Evolutionary conservation across 2,329 filamentous ascomycete genomes (phyloP).

Genomic region (Hymenoscyphus albidus): DNA sequence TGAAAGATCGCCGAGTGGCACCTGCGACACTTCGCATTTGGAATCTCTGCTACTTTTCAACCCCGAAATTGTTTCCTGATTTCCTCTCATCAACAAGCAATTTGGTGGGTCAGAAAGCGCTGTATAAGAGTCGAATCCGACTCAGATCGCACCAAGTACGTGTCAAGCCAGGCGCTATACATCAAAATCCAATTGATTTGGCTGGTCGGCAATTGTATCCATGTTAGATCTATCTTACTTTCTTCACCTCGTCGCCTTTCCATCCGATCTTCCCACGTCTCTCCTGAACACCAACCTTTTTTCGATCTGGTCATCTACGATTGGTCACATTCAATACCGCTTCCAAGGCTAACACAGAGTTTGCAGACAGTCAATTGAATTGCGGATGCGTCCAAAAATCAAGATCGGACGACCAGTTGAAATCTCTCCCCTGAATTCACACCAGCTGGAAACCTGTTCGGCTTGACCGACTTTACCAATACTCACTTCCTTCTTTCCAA

Average conservation of each 20-base stretch:
- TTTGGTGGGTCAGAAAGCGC: background rate
- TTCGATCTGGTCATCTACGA: background rate
- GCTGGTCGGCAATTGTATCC: constrained; percentile 4
- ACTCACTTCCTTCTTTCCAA: too few relatives aligned
- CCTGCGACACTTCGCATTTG: background rate
- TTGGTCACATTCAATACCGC: background rate
- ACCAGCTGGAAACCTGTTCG: background rate
- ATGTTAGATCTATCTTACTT: background rate
- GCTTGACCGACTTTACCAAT: background rate
- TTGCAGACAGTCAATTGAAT: background rate
- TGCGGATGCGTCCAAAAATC: background rate
- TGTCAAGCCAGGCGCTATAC: background rate
- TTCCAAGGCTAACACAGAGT: constrained; percentile 3
- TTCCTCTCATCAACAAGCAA: background rate
- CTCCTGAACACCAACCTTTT: background rate
- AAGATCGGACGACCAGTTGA: background rate
- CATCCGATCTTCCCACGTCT: background rate
- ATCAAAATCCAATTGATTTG: background rate
- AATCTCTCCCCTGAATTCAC: background rate
- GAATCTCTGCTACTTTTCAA: background rate
- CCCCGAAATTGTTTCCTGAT: background rate
- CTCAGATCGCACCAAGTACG: background rate
- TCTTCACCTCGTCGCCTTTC: background rate
- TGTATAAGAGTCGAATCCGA: background rate
- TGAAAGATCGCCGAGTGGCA: background rate